Percentiles rank a stretch among this genome's conserved stretches.
Conservation (phyloP, 805 yeast species). For the Candida maris region DNA sequence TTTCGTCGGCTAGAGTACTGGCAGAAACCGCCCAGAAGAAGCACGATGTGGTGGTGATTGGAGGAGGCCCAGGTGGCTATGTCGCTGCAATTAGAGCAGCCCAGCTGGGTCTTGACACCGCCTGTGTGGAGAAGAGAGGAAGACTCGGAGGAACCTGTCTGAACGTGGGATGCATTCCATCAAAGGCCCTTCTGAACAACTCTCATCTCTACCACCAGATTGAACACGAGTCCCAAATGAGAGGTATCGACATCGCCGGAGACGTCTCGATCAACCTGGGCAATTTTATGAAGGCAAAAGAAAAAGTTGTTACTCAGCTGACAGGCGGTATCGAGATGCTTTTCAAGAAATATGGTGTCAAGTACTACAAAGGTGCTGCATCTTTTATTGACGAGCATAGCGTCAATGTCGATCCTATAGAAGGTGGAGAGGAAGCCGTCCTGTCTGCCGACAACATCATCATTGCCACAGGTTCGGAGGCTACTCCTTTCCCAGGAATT, state of each 20-base stretch:
- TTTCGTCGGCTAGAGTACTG: constrained; percentile 29
- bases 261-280: constrained; percentile 73
- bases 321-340: constrained; percentile 94
- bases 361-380: constrained; percentile 91
- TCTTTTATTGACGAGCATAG: constrained; percentile 78
- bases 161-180: constrained; percentile 98
- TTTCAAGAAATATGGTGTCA: constrained; percentile 93
- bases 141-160: constrained; percentile 96
- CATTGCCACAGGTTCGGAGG: constrained; percentile 98
- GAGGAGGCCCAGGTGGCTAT: constrained; percentile 99
- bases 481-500: constrained; percentile 98
- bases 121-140: constrained; percentile 97
- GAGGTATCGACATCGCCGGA: constrained; percentile 82
- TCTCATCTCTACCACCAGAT: constrained; percentile 90
- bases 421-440: constrained; percentile 70
- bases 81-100: constrained; percentile 99
- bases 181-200: constrained; percentile 92
- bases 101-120: constrained; percentile 89
- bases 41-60: constrained; percentile 91
- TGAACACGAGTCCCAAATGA: constrained; percentile 71
- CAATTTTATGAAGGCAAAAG: constrained; percentile 87
- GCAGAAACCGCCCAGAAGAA: constrained; percentile 37
- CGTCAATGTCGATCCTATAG: constrained; percentile 78
- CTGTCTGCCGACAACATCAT: constrained; percentile 84
- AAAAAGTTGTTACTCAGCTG: constrained; percentile 79